These are phyloP conservation scores for Russula brevipes DNA, from an alignment of 768 basidiomycete species.

Conservation along the genomic window DNA sequence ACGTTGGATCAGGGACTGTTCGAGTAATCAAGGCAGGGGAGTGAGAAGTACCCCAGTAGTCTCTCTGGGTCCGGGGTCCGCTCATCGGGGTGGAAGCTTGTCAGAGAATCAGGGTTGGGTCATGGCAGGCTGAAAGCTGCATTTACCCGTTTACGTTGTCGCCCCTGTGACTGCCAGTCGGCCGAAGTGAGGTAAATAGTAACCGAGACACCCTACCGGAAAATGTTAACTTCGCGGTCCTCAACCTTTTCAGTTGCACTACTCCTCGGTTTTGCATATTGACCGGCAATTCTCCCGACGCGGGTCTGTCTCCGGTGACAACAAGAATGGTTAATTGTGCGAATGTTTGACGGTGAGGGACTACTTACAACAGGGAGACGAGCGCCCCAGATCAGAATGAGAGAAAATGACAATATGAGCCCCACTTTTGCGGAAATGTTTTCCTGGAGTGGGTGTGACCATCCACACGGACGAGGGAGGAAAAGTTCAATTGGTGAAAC, in stretches of 20 bases:
- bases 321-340: conserved; percentile 2
- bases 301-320: conserved; percentile 47
- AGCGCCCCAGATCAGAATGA: conserved; percentile 92
- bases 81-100: conserved; percentile 64
- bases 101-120: neutral
- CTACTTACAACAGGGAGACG: conserved; percentile 83
- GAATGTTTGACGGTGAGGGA: conserved; percentile 13
- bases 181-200: neutral
- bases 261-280: conserved; percentile 92
- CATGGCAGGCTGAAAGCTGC: neutral
- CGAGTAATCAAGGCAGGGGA: neutral
- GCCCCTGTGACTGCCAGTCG: conserved; percentile 50
- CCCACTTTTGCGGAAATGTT: conserved; percentile 86
- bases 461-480: neutral
- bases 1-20: neutral
- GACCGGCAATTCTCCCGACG: conserved; percentile 90
- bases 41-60: conserved; percentile 56
- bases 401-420: conserved; percentile 88
- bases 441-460: conserved; percentile 44
- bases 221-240: conserved; percentile 74
- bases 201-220: conserved; percentile 47
- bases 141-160: conserved; percentile 92
- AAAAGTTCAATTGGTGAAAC: conserved; percentile 26
- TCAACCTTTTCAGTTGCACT: conserved; percentile 75
- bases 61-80: conserved; percentile 89